Base-by-base conservation (phyloP, 2,329 filamentous ascomycete genomes). In the Cyclaneusma minus region DNA sequence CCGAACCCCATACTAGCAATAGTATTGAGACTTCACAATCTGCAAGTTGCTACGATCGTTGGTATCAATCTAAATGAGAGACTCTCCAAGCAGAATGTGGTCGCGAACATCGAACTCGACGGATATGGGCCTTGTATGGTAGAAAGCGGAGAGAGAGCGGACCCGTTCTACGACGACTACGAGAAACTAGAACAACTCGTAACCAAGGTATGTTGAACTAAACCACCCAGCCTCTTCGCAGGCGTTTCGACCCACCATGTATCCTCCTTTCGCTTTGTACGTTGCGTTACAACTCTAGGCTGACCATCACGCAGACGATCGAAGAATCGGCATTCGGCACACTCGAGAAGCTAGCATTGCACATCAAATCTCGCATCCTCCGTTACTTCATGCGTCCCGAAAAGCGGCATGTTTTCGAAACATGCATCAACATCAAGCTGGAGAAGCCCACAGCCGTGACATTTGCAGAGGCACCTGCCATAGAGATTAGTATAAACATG, bases 61-160 rank as follows among this genome's bases (percentile, higher is more conserved):
- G 79, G 79, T 1, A 65, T 85, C 15, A 83, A 85, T 40, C 48
- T 55, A 13, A 77, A 83, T 40, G 79, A 85, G 58, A 56, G 79
- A 34, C 36, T 51, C 18, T 62, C 59, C 3, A 77, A 69, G 49
- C 78, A 84, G 51, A 62, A 75, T 27, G 62, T 82, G 2, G 51
- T 76, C 10, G 60, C 67, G 7, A 73, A 65, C 29, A 45, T 81
- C 7, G 64, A 68, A 45, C 52, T 82, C 25, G 72, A 80, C 29
- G 50, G 53, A 26, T 56, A 11, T 7, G 18, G 8, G 19, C 24
- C n/a, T 6, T 47, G 38, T 22, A 13, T 21, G 21, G 6, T 62
- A 23, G 43, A 52, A 20, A 45, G 45, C 7, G 35, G 38, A 7
- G 47, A 49, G n/a, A n/a, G n/a, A n/a, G n/a, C n/a, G n/a, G n/a